These are phyloP conservation scores for Themeda triandra DNA, from an alignment of 176 grass and related monocot species.

Conservation along the genomic window DNA sequence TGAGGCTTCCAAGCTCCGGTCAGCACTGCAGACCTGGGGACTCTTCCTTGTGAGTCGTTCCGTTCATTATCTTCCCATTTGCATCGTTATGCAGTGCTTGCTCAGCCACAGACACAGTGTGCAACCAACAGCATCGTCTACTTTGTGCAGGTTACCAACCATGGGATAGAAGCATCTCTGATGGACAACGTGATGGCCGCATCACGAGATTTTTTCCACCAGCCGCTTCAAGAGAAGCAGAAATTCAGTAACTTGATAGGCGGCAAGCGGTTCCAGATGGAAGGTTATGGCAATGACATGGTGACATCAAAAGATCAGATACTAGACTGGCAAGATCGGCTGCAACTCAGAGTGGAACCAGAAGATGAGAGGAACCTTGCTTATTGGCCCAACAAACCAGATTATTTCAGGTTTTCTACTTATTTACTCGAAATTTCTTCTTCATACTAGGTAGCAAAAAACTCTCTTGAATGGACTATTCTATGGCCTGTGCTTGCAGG, in stretches of 20 bases:
- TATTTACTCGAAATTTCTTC: background rate
- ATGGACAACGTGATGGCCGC: slow-evolving; percentile 38
- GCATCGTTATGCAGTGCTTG: background rate
- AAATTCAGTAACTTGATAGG: slow-evolving; percentile 51
- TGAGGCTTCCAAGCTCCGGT: slow-evolving; percentile 41
- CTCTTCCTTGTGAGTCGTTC: slow-evolving; percentile 30
- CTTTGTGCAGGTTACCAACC: slow-evolving; percentile 37
- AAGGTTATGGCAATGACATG: slow-evolving; percentile 53
- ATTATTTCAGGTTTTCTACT: slow-evolving; percentile 45
- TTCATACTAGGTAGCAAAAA: background rate
- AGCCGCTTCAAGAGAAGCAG: slow-evolving; percentile 33
- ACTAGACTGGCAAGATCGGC: slow-evolving; percentile 50
- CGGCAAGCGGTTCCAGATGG: slow-evolving; percentile 44
- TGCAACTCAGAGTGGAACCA: slow-evolving; percentile 53
- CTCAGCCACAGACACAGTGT: background rate
- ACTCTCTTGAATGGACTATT: background rate
- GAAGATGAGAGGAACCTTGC: slow-evolving; percentile 40
- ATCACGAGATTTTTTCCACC: slow-evolving; percentile 44
- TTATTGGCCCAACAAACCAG: slow-evolving; percentile 49
- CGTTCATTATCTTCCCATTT: background rate
- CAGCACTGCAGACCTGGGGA: slow-evolving; percentile 46
- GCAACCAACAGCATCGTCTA: background rate
- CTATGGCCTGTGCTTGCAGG: slow-evolving; percentile 1
- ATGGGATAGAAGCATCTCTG: slow-evolving; percentile 47
- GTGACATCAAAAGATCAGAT: slow-evolving; percentile 36